Evolutionary conservation across 2,329 filamentous ascomycete species (phyloP), one percentile per base, ranked within the genome.

Genomic region (Alternaria angustiovoidea): DNA sequence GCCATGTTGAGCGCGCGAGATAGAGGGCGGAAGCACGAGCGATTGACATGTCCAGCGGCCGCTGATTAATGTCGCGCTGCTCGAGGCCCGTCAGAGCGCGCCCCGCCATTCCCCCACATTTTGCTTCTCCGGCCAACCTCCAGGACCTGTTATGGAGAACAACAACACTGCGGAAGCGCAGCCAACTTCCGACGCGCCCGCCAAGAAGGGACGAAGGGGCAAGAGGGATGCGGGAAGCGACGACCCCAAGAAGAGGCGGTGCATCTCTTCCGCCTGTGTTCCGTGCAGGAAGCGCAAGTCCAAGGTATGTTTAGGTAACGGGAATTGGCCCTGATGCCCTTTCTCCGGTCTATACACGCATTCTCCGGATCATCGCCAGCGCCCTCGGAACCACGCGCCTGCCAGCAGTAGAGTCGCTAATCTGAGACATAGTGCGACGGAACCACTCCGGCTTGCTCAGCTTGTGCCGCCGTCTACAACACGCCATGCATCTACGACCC

Each of bases 401-500:
- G 39, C 20, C 34, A 8, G 7, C 22, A 20, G 26, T 42, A 34
- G 36, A n/a, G 24, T 47, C 53, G 59, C 66, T 72, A 54, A 70
- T 63, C 36, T 12, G 57, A 18, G 16, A 9, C 51, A 52, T 61
- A 86, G 85, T 98, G 94, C 78, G 94, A 98, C 79, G 94, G 94
- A 12, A 63, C 60, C 48, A 60, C 57, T 22, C 60, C 60, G 22
- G 60, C 60, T 16, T 63, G 60, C 76, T 94, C 94, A 7, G 94
- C 95, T n/a, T 99, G 95, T 80, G 89, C 92, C 63, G 96, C 93
- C 69, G 94, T 98, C 55, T 98, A 99, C 76, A 87, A 88, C 62
- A 95, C 92, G 49, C 88, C 91, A 81, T 97, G 95, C 78, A 85
- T 97, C 66, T 98, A 98, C 83, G 94, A 98, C 75, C 94, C 94